phyloP scores from a whole-genome alignment of 768 basidiomycete genomes.

The Rhodotorula babjevae region DNA sequence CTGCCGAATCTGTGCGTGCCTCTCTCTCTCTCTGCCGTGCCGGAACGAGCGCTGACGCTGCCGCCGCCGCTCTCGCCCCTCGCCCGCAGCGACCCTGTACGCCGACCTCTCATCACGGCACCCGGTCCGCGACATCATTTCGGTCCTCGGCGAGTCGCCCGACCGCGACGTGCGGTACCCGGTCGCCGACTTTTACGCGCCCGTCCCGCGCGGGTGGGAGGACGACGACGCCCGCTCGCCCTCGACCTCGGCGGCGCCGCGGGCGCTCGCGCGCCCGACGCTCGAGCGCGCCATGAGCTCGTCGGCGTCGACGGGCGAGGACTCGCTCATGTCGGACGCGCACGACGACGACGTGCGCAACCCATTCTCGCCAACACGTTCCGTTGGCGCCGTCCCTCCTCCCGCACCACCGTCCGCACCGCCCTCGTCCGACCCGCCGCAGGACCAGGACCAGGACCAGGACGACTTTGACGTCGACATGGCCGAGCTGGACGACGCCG shows the following conservation, averaged over 20 bases:
- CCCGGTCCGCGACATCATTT: constrained; percentile 14
- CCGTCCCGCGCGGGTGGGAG: neutral
- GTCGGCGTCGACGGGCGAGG: neutral
- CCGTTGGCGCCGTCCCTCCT: too few relatives aligned
- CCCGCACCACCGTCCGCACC: too few relatives aligned
- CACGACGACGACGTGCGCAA: neutral
- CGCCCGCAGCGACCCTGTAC: constrained; percentile 12
- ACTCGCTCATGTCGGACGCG: neutral
- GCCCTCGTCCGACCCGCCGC: too few relatives aligned
- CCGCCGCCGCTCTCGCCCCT: too few relatives aligned
- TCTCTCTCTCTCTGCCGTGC: too few relatives aligned
- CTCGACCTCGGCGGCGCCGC: neutral
- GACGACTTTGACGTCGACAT: neutral
- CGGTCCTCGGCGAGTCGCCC: constrained; percentile 3
- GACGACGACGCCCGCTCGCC: neutral
- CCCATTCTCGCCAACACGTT: neutral
- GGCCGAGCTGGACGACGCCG: neutral
- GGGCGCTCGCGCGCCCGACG: too few relatives aligned
- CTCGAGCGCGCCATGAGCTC: too few relatives aligned
- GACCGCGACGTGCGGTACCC: constrained; percentile 24
- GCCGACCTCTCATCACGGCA: constrained; percentile 9
- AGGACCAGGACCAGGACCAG: neutral
- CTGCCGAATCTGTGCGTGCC: constrained; percentile 40
- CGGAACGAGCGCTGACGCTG: too few relatives aligned
- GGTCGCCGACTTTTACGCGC: constrained; percentile 9